Percentiles rank a stretch among this genome's conserved stretches.
These are phyloP conservation scores for Leptodermis oblonga DNA, from an alignment of 257 asterid species.

Conservation along the genomic window DNA sequence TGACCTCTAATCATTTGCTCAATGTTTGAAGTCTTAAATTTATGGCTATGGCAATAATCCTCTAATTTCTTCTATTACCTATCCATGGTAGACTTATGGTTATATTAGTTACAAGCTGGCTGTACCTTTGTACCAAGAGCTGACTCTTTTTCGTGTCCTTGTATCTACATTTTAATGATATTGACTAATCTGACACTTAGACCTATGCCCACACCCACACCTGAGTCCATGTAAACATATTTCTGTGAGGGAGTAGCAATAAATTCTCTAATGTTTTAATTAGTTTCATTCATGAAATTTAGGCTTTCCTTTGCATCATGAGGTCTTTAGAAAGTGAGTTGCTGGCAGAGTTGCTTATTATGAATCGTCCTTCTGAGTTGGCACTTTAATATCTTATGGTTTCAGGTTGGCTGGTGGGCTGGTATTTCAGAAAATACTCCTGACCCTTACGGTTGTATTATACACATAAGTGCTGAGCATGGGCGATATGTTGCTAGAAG, in stretches of 20 bases:
- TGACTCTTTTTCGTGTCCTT: too few species aligned
- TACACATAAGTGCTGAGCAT: slow-evolving; percentile 78
- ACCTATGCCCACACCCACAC: too few species aligned
- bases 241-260: background rate
- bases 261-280: background rate
- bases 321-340: background rate
- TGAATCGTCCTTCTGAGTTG: background rate
- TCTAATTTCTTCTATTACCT: too few species aligned
- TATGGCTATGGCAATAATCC: too few species aligned
- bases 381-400: slow-evolving; percentile 1
- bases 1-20: too few species aligned
- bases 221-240: too few species aligned
- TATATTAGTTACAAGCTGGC: too few species aligned
- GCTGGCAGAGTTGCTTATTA: background rate
- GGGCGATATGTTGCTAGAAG: slow-evolving; percentile 92
- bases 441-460: slow-evolving; percentile 88
- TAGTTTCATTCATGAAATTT: background rate
- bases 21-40: too few species aligned
- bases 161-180: too few species aligned
- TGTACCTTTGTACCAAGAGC: too few species aligned
- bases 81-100: too few species aligned
- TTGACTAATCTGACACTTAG: too few species aligned
- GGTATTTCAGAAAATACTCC: slow-evolving; percentile 68
- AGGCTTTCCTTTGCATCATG: background rate
- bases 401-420: slow-evolving; percentile 99